phyloP scores from a whole-genome alignment of 2,329 filamentous ascomycete genomes.

The Emericellopsis cladophorae region DNA sequence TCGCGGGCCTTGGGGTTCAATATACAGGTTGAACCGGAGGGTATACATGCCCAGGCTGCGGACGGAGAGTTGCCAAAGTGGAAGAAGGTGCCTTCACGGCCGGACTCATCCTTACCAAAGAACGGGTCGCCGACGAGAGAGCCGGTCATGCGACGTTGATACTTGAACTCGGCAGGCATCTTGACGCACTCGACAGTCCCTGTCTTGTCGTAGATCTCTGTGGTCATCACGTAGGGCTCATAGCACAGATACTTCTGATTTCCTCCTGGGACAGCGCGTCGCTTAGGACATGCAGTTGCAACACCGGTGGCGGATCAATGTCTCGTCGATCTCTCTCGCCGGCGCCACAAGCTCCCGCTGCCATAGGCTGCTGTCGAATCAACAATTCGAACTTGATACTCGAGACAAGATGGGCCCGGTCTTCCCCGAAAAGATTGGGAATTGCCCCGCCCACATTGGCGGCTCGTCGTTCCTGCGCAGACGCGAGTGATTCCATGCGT shows the following conservation, averaged over 20 bases:
- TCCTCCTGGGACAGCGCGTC: constrained; percentile 42
- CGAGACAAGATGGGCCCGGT: constrained; percentile 7
- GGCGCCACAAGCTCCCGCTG: constrained; percentile 70
- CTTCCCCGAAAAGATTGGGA: constrained; percentile 13
- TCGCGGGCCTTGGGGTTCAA: constrained; percentile 42
- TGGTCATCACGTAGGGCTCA: constrained; percentile 61
- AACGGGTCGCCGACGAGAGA: constrained; percentile 67
- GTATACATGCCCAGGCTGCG: constrained; percentile 66
- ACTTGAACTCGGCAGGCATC: constrained; percentile 59
- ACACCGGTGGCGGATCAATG: constrained; percentile 73
- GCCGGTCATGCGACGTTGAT: constrained; percentile 68
- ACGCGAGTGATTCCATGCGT: no score
- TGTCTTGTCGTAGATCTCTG: constrained; percentile 60
- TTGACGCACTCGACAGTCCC: constrained; percentile 55
- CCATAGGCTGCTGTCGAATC: constrained; percentile 66
- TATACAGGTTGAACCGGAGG: constrained; percentile 60
- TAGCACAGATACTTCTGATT: constrained; percentile 37
- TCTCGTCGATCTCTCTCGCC: constrained; percentile 72
- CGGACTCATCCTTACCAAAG: constrained; percentile 61
- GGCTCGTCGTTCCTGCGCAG: no score
- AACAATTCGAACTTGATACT: constrained; percentile 15
- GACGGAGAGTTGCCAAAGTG: constrained; percentile 75
- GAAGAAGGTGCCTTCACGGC: constrained; percentile 69
- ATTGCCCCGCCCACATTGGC: constrained; percentile 1
- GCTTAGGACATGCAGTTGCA: constrained; percentile 57